Evolutionary conservation across 768 basidiomycete species (phyloP).

Genomic region (Auriscalpium orientale): DNA sequence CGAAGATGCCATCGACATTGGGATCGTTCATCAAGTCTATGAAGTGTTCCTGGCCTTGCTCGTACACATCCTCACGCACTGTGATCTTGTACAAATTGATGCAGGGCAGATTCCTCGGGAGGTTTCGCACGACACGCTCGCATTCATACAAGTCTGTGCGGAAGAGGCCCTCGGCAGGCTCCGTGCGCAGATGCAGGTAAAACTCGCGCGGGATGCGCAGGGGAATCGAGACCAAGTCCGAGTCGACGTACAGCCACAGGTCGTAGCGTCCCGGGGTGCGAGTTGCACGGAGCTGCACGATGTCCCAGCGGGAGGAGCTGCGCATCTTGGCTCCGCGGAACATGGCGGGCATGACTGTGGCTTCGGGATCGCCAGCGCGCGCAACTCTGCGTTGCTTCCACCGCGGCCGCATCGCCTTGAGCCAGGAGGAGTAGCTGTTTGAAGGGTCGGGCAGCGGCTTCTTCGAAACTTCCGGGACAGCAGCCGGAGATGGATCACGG

Average conservation of each 20-base stretch:
- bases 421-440: constrained; percentile 66
- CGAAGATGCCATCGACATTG: constrained; percentile 91
- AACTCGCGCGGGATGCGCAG: constrained; percentile 88
- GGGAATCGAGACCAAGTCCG: constrained; percentile 69
- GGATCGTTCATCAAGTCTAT: constrained; percentile 89
- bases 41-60: constrained; percentile 84
- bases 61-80: constrained; percentile 78
- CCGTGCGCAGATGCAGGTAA: constrained; percentile 81
- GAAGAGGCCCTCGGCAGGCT: constrained; percentile 61
- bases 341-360: constrained; percentile 58
- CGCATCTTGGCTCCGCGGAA: constrained; percentile 56
- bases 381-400: constrained; percentile 63
- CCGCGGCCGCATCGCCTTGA: constrained; percentile 64
- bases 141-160: constrained; percentile 57
- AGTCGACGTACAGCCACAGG: constrained; percentile 82
- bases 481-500: constrained; percentile 37
- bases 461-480: constrained; percentile 19
- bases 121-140: constrained; percentile 65
- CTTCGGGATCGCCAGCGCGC: constrained; percentile 26
- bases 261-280: constrained; percentile 74
- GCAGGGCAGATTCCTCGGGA: constrained; percentile 75
- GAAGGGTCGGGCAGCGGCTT: constrained; percentile 54
- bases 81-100: constrained; percentile 76
- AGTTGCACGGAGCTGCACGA: constrained; percentile 82
- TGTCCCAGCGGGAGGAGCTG: constrained; percentile 76